Evolutionary conservation across 352 stramenopile species (phyloP).

Genomic region (Phytophthora ohioensis): DNA sequence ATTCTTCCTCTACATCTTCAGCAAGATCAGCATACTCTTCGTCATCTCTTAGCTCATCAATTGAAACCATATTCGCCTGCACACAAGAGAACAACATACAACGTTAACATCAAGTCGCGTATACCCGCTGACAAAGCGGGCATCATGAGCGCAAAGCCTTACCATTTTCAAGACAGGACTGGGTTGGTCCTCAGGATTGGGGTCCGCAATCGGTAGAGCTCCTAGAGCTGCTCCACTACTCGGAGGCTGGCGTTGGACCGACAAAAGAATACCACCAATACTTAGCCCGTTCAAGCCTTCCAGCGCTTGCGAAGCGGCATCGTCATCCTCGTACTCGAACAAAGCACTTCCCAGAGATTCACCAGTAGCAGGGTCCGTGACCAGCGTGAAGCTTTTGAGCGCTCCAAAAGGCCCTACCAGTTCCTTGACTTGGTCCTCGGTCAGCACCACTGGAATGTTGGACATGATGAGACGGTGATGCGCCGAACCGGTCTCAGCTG

Average conservation of each 20-base stretch:
- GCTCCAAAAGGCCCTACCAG: slow-evolving; percentile 86
- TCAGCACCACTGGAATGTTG: slow-evolving; percentile 83
- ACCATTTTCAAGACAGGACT: slow-evolving; percentile 84
- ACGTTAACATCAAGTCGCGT: slow-evolving; percentile 6
- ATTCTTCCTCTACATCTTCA: slow-evolving; percentile 91
- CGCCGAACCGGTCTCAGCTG: slow-evolving; percentile 8
- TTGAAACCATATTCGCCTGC: slow-evolving; percentile 87
- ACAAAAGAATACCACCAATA: slow-evolving; percentile 73
- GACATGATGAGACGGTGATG: slow-evolving; percentile 76
- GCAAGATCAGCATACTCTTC: slow-evolving; percentile 89
- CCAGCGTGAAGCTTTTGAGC: slow-evolving; percentile 71
- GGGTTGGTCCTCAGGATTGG: slow-evolving; percentile 44
- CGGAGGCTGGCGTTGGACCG: slow-evolving; percentile 63
- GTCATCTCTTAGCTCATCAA: slow-evolving; percentile 87
- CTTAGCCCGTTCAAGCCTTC: slow-evolving; percentile 82
- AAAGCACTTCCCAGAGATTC: slow-evolving; percentile 74
- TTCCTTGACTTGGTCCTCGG: slow-evolving; percentile 84
- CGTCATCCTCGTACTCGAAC: slow-evolving; percentile 82
- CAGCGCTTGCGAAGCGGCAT: slow-evolving; percentile 64
- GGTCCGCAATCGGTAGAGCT: slow-evolving; percentile 3
- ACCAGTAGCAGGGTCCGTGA: slow-evolving; percentile 60
- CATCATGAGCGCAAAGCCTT: slow-evolving; percentile 10
- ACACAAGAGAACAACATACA: background rate
- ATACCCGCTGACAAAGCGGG: background rate
- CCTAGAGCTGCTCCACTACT: slow-evolving; percentile 22